phyloP scores from a whole-genome alignment of 2,329 filamentous ascomycete species.

The Aspergillus brunneoviolaceus region DNA sequence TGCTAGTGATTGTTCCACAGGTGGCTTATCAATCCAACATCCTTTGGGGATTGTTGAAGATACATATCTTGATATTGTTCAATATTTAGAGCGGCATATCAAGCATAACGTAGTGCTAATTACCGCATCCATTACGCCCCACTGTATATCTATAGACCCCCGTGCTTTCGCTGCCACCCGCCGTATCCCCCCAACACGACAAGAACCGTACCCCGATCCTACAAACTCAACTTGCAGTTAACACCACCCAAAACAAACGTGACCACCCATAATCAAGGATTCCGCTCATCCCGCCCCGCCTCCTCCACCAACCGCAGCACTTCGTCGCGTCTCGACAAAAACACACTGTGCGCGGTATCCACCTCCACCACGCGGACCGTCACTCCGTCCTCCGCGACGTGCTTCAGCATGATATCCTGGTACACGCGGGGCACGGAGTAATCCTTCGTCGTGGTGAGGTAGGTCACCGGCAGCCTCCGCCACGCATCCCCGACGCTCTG shows the following conservation, averaged over 20 bases:
- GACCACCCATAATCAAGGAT: neutral
- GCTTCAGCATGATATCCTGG: constrained; percentile 19
- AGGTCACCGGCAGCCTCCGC: constrained; percentile 15
- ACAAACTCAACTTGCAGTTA: too few relatives aligned
- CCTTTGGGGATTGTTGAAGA: too few relatives aligned
- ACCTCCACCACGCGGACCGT: constrained; percentile 11
- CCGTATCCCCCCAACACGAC: too few relatives aligned
- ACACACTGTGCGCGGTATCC: constrained; percentile 20
- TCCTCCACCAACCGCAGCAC: constrained; percentile 15
- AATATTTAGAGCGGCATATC: too few relatives aligned
- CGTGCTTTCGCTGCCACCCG: too few relatives aligned
- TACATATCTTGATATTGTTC: too few relatives aligned
- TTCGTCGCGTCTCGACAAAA: constrained; percentile 14
- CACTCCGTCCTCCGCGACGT: constrained; percentile 7
- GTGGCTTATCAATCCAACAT: too few relatives aligned
- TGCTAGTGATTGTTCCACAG: too few relatives aligned
- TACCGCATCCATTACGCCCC: too few relatives aligned
- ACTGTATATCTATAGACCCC: too few relatives aligned
- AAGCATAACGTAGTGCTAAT: too few relatives aligned
- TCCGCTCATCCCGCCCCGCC: constrained; percentile 15
- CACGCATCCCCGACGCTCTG: constrained; percentile 10
- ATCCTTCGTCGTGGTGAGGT: constrained; percentile 17
- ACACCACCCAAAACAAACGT: neutral
- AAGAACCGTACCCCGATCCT: too few relatives aligned
- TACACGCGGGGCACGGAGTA: constrained; percentile 8